phyloP scores from a whole-genome alignment of 169 alveolate species.

The Cyclospora cayetanensis region DNA sequence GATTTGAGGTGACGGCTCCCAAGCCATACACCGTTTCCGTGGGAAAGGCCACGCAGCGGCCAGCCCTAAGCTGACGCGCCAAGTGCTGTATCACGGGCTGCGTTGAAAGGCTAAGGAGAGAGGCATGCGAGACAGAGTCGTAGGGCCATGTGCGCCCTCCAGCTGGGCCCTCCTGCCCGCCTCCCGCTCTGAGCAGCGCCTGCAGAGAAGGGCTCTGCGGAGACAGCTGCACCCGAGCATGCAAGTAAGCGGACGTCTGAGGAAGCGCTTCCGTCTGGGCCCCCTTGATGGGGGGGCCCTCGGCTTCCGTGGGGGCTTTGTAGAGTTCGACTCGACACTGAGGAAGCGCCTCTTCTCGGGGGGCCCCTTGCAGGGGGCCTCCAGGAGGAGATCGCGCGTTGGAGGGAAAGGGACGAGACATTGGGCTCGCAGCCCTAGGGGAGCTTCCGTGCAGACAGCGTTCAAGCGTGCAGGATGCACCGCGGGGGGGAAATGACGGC shows the following conservation, averaged over 20 bases:
- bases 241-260: background rate
- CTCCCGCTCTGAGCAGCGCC: too few relatives aligned
- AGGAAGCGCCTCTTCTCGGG: background rate
- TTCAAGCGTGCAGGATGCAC: too few relatives aligned
- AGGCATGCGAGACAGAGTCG: background rate
- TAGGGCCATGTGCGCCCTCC: too few relatives aligned
- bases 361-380: background rate
- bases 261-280: background rate
- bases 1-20: conserved; percentile 92
- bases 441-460: too few relatives aligned
- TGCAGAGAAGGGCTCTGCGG: background rate
- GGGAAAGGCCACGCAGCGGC: conserved; percentile 92
- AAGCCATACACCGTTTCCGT: conserved; percentile 96
- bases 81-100: conserved; percentile 23
- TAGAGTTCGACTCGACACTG: background rate
- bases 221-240: background rate
- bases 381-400: background rate
- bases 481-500: too few relatives aligned
- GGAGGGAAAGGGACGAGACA: background rate
- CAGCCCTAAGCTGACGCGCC: conserved; percentile 59
- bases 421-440: background rate
- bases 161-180: too few relatives aligned
- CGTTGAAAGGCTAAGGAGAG: background rate
- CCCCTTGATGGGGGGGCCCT: background rate
- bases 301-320: background rate